Evolutionary conservation across 257 asterid genomes (phyloP).

Genomic region (Gardenia jasminoides): DNA sequence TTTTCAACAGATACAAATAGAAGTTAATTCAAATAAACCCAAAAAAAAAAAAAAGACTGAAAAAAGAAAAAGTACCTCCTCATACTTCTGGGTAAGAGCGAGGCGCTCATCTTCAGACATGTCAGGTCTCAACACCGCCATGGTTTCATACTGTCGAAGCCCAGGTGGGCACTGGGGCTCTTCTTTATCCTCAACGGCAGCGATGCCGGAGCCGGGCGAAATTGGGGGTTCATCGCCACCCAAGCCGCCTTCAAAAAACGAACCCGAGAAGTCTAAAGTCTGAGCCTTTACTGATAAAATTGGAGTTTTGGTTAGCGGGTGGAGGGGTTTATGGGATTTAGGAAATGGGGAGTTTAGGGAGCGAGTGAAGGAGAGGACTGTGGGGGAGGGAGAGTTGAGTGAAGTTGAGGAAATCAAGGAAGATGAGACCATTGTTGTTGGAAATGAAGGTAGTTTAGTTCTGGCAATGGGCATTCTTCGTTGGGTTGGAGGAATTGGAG

Average conservation of each 20-base stretch:
- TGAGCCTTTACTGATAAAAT: conserved; percentile 28
- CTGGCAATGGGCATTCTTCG: neutral
- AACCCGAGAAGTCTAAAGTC: conserved; percentile 38
- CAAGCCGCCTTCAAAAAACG: conserved; percentile 69
- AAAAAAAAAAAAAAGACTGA: neutral
- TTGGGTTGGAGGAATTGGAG: neutral
- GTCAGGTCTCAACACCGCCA: conserved; percentile 86
- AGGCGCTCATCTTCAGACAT: conserved; percentile 97
- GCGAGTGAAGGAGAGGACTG: conserved; percentile 9
- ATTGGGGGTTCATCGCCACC: conserved; percentile 51
- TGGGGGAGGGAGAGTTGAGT: conserved; percentile 8
- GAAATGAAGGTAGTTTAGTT: neutral
- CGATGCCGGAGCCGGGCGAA: conserved; percentile 52
- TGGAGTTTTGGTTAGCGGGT: neutral
- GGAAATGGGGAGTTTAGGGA: conserved; percentile 14
- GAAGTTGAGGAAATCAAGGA: conserved; percentile 13
- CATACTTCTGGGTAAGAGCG: conserved; percentile 80
- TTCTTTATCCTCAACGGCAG: conserved; percentile 73
- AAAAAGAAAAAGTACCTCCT: conserved; percentile 51
- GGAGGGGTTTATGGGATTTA: neutral
- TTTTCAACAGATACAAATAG: neutral
- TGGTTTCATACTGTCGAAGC: conserved; percentile 78
- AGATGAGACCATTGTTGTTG: conserved; percentile 16
- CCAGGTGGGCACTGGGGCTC: conserved; percentile 96
- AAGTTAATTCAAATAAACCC: neutral